Conservation (phyloP, 148 eudicot species). For the Fagopyrum homotropicum region DNA sequence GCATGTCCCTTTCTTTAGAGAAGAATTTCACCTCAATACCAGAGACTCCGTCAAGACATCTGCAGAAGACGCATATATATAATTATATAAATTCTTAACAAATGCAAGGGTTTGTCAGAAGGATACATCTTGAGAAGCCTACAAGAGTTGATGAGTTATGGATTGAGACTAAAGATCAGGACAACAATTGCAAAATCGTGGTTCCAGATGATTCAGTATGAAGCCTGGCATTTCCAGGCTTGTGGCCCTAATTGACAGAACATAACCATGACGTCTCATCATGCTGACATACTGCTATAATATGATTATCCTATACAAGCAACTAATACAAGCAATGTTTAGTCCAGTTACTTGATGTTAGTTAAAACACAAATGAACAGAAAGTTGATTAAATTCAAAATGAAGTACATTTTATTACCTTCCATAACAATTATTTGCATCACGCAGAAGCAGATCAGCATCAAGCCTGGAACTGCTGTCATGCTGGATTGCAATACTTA, state of each 20-base stretch:
- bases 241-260: background rate
- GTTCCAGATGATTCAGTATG: background rate
- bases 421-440: conserved; percentile 20
- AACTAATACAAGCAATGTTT: background rate
- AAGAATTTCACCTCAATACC: conserved; percentile 41
- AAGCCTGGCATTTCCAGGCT: background rate
- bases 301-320: background rate
- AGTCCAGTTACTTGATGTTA: background rate
- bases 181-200: background rate
- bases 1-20: conserved; percentile 53
- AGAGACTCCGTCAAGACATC: conserved; percentile 57
- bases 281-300: background rate
- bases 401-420: conserved; percentile 30
- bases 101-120: background rate
- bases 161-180: background rate
- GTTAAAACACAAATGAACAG: background rate
- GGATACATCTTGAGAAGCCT: background rate
- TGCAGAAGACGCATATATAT: conserved; percentile 17
- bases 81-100: background rate
- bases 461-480: conserved; percentile 41
- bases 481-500: conserved; percentile 62
- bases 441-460: conserved; percentile 51
- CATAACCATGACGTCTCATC: background rate
- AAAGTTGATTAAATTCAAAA: background rate
- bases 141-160: background rate